Conservation (phyloP, 352 stramenopile species). For the Globisporangium recalcitrans region DNA sequence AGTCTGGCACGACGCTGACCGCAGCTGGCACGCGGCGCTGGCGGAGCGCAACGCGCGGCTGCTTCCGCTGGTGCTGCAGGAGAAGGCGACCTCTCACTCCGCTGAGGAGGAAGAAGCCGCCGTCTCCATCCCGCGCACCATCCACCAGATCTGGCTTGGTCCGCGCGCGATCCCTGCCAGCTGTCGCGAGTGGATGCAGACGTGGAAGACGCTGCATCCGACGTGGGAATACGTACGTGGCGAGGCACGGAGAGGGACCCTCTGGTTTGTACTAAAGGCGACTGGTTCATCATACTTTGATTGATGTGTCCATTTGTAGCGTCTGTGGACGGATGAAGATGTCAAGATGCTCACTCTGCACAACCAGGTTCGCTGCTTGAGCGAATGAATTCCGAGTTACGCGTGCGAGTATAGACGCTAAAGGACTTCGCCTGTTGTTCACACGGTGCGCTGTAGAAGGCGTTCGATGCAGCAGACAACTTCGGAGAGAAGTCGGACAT, state of each 20-base stretch:
- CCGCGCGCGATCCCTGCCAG: conserved; percentile 19
- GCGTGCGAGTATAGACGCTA: background rate
- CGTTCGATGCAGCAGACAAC: conserved; percentile 47
- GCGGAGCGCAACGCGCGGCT: conserved; percentile 16
- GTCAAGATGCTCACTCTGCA: conserved; percentile 18
- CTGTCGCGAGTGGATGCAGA: conserved; percentile 35
- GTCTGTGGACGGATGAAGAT: conserved; percentile 50
- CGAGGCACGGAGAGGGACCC: background rate
- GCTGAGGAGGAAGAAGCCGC: background rate
- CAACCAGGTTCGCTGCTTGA: conserved; percentile 25
- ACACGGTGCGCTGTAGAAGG: conserved; percentile 19
- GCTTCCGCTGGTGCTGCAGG: background rate
- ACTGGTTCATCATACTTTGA: background rate
- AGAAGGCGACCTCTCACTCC: background rate
- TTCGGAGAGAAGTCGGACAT: conserved; percentile 75
- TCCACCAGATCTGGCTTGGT: conserved; percentile 77
- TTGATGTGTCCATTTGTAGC: conserved; percentile 13
- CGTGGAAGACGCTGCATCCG: conserved; percentile 38
- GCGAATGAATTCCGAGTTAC: no score
- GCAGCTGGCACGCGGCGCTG: conserved; percentile 24
- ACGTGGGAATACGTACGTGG: conserved; percentile 29
- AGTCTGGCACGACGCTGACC: conserved; percentile 29
- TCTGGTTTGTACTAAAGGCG: background rate
- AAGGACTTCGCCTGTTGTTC: background rate
- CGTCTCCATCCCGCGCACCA: conserved; percentile 31